phyloP scores from a whole-genome alignment of 1,139 yeast genomes.

The Candida sp. region DNA sequence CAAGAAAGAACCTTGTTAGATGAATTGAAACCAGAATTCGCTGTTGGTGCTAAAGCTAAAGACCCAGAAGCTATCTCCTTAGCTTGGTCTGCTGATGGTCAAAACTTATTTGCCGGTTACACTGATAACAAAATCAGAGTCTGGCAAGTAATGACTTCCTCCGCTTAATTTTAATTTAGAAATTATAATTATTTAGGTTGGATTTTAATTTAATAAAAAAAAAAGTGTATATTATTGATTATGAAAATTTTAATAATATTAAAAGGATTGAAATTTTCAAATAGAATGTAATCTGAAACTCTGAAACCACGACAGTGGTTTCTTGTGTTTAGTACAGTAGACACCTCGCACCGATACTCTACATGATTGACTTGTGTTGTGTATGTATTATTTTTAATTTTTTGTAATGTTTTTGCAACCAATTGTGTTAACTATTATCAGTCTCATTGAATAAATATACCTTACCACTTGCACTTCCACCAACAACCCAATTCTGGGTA shows the following conservation, averaged over 20 bases:
- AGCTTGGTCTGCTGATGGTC: conserved; percentile 99
- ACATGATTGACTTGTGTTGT: too few species aligned
- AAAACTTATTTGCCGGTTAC: conserved; percentile 99
- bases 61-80: conserved; percentile 98
- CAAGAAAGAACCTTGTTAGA: conserved; percentile 95
- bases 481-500: conserved; percentile 82
- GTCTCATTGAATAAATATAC: conserved; percentile 53
- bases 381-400: too few species aligned
- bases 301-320: too few species aligned
- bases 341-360: too few species aligned
- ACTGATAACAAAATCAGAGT: conserved; percentile 99
- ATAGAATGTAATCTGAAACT: too few species aligned
- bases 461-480: conserved; percentile 96
- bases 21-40: conserved; percentile 98
- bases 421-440: not conserved
- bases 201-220: conserved; percentile 3
- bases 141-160: conserved; percentile 99
- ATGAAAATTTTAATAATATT: conserved; percentile 1
- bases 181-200: conserved; percentile 4
- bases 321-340: too few species aligned
- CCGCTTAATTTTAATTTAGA: conserved; percentile 33
- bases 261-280: too few species aligned
- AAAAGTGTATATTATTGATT: conserved; percentile 3
- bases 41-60: conserved; percentile 85
- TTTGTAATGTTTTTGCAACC: not conserved